Evolutionary conservation across 2,329 filamentous ascomycete genomes (phyloP), one percentile per base, ranked within the genome.

Genomic region (Aspergillus sp.): DNA sequence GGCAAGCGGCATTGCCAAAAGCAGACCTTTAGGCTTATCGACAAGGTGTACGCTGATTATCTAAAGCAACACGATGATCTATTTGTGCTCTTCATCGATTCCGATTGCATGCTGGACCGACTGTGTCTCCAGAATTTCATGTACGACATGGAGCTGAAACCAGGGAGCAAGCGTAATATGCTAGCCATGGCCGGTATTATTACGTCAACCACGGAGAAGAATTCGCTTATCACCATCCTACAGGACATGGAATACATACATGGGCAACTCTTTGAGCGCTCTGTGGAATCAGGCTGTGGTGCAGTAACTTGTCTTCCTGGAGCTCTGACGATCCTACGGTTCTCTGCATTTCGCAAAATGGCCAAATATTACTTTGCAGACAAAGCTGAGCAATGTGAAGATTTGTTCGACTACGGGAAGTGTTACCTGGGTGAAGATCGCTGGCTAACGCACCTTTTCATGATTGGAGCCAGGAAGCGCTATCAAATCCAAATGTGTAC

Each of bases 231-330:
- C 68, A 98, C 95, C 0, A 80, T 99, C 14, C 81, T 99, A 5
- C 93, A 99, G 75, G 93, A 99, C 66, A 96, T 98, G 88, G 95
- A 99, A 74, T 98, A 98, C 70, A 90, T 98, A 27, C 95, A 98
- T 73, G 95, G 93, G 6, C 95, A 99, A 73, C 83, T 98, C 4
- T 97, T 97, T 69, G 95, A 99, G 74, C 87, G 93, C 56, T 96
- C 93, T 0, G 93, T 98, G 33, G 93, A 99, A 72, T 97, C 93
- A 5, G 91, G 90, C 7, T 97, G 93, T 71, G 93, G 93, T 52
- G 87, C 93, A 6, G 93, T 99, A 48, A 98, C 93, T 35, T 99
- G 93, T 74, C 82, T 99, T 48, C 95, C 95, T 0, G 93, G 95
- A 27, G 93, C 93, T n/a, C 78, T 98, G 65, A 98, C 93, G 1